A percentile compares a stretch with the other conserved stretches of the same genome.
Evolutionary conservation across 2,329 filamentous ascomycete genomes (phyloP).

Genomic region (Drechslera avenae): DNA sequence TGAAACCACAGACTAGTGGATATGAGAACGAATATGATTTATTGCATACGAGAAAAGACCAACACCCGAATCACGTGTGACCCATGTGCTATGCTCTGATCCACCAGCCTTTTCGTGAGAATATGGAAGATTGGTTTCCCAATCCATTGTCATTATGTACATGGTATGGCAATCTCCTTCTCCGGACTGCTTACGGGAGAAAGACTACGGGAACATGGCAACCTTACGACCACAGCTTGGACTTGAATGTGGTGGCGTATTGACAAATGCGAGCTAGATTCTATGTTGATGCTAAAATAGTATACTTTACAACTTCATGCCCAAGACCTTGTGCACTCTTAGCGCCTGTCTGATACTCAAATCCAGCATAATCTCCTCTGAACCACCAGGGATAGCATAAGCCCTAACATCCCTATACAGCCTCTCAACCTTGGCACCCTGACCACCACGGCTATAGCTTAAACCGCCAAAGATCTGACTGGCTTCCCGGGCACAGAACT

Average conservation of each 20-base stretch:
- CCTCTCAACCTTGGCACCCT: constrained; percentile 93
- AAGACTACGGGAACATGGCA: no score
- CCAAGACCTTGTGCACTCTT: constrained; percentile 85
- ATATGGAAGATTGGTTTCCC: no score
- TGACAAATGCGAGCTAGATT: not conserved
- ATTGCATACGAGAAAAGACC: not conserved
- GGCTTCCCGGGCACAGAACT: constrained; percentile 96
- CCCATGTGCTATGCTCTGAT: no score
- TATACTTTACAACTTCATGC: constrained; percentile 82
- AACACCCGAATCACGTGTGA: no score
- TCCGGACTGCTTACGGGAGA: no score
- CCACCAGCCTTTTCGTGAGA: no score
- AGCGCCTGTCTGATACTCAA: constrained; percentile 90
- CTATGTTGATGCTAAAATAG: not conserved
- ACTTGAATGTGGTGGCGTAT: not conserved
- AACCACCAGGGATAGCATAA: constrained; percentile 92
- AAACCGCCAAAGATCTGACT: constrained; percentile 97
- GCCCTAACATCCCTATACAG: constrained; percentile 94
- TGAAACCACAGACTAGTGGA: constrained; percentile 8
- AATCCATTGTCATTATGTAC: no score
- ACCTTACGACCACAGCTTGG: not conserved
- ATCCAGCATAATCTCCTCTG: constrained; percentile 98
- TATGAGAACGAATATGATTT: constrained; percentile 11
- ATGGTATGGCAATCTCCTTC: no score
- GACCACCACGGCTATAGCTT: constrained; percentile 88